Evolutionary conservation across 1,284 basidiomycete species (phyloP).

Genomic region (Ceratobasidium sp.): DNA sequence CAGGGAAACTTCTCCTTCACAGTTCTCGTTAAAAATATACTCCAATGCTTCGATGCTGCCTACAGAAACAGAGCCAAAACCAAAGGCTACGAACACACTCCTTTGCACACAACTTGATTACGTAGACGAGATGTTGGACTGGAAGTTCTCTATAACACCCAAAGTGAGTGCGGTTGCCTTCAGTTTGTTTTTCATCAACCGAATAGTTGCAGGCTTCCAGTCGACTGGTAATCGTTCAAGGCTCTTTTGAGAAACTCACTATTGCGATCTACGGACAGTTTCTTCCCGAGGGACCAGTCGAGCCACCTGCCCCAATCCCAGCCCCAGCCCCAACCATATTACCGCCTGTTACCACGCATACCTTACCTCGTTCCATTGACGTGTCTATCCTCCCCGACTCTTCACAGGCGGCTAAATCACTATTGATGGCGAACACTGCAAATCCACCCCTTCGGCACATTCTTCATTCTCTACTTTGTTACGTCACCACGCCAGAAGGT

Average conservation of each 20-base stretch:
- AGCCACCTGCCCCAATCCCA: not conserved
- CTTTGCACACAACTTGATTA: conserved; percentile 76
- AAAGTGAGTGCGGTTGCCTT: conserved; percentile 55
- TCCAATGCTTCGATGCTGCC: conserved; percentile 66
- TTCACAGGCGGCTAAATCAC: conserved; percentile 18
- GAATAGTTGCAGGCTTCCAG: conserved; percentile 64
- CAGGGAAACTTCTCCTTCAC: conserved; percentile 71
- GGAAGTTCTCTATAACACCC: conserved; percentile 68
- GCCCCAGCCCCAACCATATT: not conserved
- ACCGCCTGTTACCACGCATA: not conserved
- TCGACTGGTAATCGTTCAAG: conserved; percentile 78
- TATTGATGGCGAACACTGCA: conserved; percentile 62
- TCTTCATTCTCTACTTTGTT: conserved; percentile 28
- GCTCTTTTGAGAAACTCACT: conserved; percentile 68
- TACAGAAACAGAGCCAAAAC: conserved; percentile 61
- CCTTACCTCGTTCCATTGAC: conserved; percentile 18
- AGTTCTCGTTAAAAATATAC: conserved; percentile 74
- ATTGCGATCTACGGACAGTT: conserved; percentile 72
- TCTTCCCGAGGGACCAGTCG: conserved; percentile 50
- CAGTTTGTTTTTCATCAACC: conserved; percentile 36
- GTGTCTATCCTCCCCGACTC: conserved; percentile 14
- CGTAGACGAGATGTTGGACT: conserved; percentile 70
- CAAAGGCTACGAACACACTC: conserved; percentile 69
- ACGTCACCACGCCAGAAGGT: conserved; percentile 30
- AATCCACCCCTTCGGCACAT: conserved; percentile 55